These are phyloP conservation scores for Nicotiana tomentosiformis DNA, from an alignment of 257 asterid species.

Conservation along the genomic window DNA sequence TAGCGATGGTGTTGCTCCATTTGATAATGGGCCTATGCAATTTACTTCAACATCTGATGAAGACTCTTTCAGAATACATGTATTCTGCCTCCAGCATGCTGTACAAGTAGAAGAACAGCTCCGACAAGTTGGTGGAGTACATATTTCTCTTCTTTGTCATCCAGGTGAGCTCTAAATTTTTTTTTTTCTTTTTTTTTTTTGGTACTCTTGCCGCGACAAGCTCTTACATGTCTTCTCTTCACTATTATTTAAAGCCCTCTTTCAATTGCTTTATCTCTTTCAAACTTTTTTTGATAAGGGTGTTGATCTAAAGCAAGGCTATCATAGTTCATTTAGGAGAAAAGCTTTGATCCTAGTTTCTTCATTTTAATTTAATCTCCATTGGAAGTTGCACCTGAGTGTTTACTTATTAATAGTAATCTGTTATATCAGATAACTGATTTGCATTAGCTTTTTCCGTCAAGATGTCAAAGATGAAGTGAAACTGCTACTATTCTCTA, in stretches of 20 bases:
- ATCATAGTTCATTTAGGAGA: neutral
- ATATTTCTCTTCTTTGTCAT: constrained; percentile 78
- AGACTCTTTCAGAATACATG: constrained; percentile 87
- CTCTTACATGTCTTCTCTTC: neutral
- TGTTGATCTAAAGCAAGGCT: neutral
- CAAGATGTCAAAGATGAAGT: neutral
- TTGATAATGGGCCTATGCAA: constrained; percentile 24
- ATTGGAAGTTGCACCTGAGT: neutral
- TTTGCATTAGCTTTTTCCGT: neutral
- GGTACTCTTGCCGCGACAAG: neutral
- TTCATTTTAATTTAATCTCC: neutral
- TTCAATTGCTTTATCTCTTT: neutral
- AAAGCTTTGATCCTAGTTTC: neutral
- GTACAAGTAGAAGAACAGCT: constrained; percentile 71
- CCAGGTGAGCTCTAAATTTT: constrained; percentile 57
- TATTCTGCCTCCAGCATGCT: constrained; percentile 96
- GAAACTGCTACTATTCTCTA: neutral
- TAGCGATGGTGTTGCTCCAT: constrained; percentile 22
- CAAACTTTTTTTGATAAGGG: neutral
- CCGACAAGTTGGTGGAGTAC: constrained; percentile 75
- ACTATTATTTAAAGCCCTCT: neutral
- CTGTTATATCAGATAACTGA: constrained; percentile 4
- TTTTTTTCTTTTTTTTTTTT: neutral
- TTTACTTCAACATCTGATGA: constrained; percentile 50
- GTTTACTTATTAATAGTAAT: neutral